These are phyloP conservation scores for Fraxinus angustifolia DNA, from an alignment of 305 asterid species.

Conservation along the genomic window DNA sequence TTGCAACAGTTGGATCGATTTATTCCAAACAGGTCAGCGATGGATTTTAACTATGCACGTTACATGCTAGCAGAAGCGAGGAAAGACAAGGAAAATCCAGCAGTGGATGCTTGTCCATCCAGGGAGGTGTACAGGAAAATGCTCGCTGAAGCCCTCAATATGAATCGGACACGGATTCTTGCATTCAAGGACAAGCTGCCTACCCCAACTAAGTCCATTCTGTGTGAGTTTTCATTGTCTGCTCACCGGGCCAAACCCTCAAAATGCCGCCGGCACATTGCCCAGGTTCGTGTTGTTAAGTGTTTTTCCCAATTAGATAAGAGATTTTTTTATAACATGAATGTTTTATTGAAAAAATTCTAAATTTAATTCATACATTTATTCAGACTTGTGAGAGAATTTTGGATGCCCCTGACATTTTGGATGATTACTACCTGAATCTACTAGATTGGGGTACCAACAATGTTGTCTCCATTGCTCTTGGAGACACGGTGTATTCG, in stretches of 20 bases:
- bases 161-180: slow-evolving; percentile 71
- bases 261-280: slow-evolving; percentile 52
- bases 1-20: slow-evolving; percentile 72
- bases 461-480: slow-evolving; percentile 87
- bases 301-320: not conserved
- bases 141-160: slow-evolving; percentile 80
- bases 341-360: not conserved
- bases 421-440: slow-evolving; percentile 85
- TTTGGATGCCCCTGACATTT: slow-evolving; percentile 78
- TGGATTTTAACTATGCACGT: slow-evolving; percentile 83
- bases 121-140: slow-evolving; percentile 78
- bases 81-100: slow-evolving; percentile 84
- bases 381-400: slow-evolving; percentile 89
- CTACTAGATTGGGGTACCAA: slow-evolving; percentile 82
- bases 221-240: slow-evolving; percentile 40
- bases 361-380: slow-evolving; percentile 14
- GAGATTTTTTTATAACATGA: not conserved
- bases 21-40: slow-evolving; percentile 93
- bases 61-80: slow-evolving; percentile 76
- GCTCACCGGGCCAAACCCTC: slow-evolving; percentile 47
- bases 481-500: slow-evolving; percentile 69
- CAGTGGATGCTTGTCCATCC: slow-evolving; percentile 57
- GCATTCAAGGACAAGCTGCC: slow-evolving; percentile 93
- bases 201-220: slow-evolving; percentile 56
- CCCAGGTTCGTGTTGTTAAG: slow-evolving; percentile 51